These are phyloP conservation scores for Globisporangium rhizosaccharum DNA, from an alignment of 352 stramenopile genomes.

Conservation along the genomic window DNA sequence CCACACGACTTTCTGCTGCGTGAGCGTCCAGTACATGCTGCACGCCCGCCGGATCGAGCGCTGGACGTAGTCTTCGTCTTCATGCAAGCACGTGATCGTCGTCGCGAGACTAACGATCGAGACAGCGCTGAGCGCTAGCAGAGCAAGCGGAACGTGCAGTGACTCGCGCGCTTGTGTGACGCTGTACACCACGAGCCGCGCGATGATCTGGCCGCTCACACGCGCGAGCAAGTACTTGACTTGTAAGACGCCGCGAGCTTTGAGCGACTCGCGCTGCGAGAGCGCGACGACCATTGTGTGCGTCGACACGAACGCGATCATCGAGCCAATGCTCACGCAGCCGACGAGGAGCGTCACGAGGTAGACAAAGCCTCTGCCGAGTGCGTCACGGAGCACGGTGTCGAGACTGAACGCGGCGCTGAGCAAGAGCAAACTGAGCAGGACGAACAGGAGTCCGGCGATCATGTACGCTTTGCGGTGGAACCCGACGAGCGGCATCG, in stretches of 20 bases:
- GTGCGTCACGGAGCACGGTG: not conserved
- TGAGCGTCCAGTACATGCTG: conserved; percentile 15
- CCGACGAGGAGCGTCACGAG: conserved; percentile 11
- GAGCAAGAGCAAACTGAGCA: conserved; percentile 2
- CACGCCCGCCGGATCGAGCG: conserved; percentile 4
- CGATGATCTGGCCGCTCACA: conserved; percentile 8
- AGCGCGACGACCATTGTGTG: conserved; percentile 16
- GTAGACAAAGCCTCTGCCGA: conserved; percentile 9
- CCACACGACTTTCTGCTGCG: conserved; percentile 21
- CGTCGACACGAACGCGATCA: conserved; percentile 17
- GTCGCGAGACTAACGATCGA: conserved; percentile 7
- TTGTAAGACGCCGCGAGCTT: conserved; percentile 12
- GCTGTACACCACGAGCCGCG: conserved; percentile 10
- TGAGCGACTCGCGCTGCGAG: conserved; percentile 14
- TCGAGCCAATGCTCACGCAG: conserved; percentile 15
- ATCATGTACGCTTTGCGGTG: conserved; percentile 79
- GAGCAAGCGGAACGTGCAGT: conserved; percentile 10
- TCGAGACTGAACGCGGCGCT: conserved; percentile 8
- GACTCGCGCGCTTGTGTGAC: not conserved
- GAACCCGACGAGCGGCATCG: conserved; percentile 48
- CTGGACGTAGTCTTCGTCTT: conserved; percentile 5
- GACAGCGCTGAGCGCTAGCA: conserved; percentile 6
- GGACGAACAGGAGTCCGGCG: conserved; percentile 21
- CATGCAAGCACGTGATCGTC: conserved; percentile 7
- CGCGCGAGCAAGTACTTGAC: conserved; percentile 16